Evolutionary conservation across 306 rosid species (phyloP).

Genomic region (Hippophae gyantsensis): DNA sequence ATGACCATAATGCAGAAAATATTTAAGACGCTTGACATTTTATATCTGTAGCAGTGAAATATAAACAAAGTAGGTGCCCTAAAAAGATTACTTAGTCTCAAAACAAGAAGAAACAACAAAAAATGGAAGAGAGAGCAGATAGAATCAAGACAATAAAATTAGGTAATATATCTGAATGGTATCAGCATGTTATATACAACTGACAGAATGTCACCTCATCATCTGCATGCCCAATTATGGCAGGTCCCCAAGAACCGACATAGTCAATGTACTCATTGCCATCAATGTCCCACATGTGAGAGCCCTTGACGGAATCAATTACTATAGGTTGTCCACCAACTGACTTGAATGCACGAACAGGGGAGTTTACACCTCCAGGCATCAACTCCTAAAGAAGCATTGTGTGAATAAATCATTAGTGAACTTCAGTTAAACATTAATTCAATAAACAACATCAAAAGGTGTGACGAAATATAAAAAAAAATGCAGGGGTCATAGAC

Average conservation of each 20-base stretch:
- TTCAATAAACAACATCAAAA: background rate
- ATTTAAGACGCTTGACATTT: background rate
- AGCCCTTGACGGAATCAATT: conserved; percentile 82
- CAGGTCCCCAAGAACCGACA: conserved; percentile 99
- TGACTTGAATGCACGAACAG: conserved; percentile 92
- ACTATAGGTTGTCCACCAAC: conserved; percentile 89
- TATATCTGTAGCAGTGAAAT: background rate
- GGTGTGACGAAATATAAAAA: background rate
- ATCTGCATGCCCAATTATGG: conserved; percentile 94
- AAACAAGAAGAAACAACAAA: background rate
- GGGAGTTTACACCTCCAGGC: conserved; percentile 98
- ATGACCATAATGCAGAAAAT: too few relatives aligned
- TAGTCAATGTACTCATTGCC: conserved; percentile 92
- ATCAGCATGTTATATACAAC: background rate
- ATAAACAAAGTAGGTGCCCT: background rate
- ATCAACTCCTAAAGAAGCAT: conserved; percentile 48
- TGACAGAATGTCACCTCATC: conserved; percentile 46
- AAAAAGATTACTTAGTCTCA: background rate
- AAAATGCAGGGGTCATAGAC: background rate
- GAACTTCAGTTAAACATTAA: background rate
- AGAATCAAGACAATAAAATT: conserved; percentile 3
- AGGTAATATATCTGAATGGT: background rate
- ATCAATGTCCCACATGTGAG: conserved; percentile 85
- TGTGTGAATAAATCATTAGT: background rate
- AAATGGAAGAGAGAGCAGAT: background rate